These are phyloP conservation scores for Lachnellula hyalina DNA, from an alignment of 2,329 filamentous ascomycete species.

Conservation along the genomic window DNA sequence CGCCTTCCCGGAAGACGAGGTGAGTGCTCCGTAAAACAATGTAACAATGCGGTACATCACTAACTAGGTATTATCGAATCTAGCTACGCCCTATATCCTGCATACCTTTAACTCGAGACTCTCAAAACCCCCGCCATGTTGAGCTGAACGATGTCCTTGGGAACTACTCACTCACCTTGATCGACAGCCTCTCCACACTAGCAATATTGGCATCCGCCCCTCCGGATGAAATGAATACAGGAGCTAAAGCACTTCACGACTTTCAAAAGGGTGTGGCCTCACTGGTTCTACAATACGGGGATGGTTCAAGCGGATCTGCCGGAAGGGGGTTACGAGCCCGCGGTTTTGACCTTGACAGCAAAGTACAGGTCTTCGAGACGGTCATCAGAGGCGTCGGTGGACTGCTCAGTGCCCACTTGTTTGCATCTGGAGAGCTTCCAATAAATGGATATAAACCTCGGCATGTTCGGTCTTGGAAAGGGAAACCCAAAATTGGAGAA, in stretches of 20 bases:
- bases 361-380: constrained; percentile 97
- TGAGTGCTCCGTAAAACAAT: constrained; percentile 29
- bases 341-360: constrained; percentile 93
- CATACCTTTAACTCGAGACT: constrained; percentile 76
- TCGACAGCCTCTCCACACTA: constrained; percentile 91
- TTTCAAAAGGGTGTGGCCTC: constrained; percentile 77
- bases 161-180: constrained; percentile 92
- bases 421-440: constrained; percentile 84
- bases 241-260: constrained; percentile 58
- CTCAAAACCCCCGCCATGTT: constrained; percentile 70
- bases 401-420: constrained; percentile 85
- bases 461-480: constrained; percentile 15
- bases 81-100: constrained; percentile 83
- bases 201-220: constrained; percentile 82
- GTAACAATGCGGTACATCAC: no score
- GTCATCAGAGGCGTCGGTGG: constrained; percentile 92
- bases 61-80: not conserved
- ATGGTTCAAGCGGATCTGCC: constrained; percentile 64
- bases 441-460: constrained; percentile 69
- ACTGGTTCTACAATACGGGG: constrained; percentile 79
- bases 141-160: constrained; percentile 93
- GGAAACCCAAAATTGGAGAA: constrained; percentile 39
- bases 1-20: constrained; percentile 94
- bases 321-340: constrained; percentile 67
- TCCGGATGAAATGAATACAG: constrained; percentile 46